Evolutionary conservation across 441 rosid genomes (phyloP).

Genomic region (Rhodomyrtus psidioides): DNA sequence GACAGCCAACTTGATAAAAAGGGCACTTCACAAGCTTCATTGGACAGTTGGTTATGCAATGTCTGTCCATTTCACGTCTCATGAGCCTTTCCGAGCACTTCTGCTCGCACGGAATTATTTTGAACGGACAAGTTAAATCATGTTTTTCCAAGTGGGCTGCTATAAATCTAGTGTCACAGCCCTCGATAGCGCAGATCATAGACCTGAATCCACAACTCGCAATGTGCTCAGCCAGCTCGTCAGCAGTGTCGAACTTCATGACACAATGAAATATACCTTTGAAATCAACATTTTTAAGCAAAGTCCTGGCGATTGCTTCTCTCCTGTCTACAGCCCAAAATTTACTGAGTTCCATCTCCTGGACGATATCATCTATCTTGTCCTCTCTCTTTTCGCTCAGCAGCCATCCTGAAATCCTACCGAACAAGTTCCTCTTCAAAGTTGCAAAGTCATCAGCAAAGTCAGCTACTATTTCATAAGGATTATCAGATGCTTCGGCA

Average conservation of each 20-base stretch:
- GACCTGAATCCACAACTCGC: constrained; percentile 48
- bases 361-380: constrained; percentile 70
- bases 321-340: constrained; percentile 71
- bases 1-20: constrained; percentile 72
- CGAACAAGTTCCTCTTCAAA: constrained; percentile 62
- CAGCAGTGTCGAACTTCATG: constrained; percentile 38
- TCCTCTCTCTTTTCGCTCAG: constrained; percentile 85
- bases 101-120: constrained; percentile 82
- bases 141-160: constrained; percentile 54
- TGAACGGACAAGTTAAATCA: constrained; percentile 63
- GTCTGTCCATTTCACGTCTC: constrained; percentile 88
- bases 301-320: constrained; percentile 44
- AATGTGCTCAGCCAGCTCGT: constrained; percentile 47
- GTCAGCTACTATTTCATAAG: constrained; percentile 56
- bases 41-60: constrained; percentile 81
- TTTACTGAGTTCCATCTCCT: constrained; percentile 76
- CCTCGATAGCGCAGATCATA: constrained; percentile 57
- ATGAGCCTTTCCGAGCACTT: constrained; percentile 53
- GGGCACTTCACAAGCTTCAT: constrained; percentile 87
- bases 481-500: constrained; percentile 52
- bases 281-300: constrained; percentile 76
- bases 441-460: constrained; percentile 76
- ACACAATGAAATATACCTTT: constrained; percentile 59
- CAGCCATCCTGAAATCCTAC: constrained; percentile 85
- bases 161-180: constrained; percentile 48